Conservation (phyloP, 306 rosid species). For the Acacia crassicarpa region DNA sequence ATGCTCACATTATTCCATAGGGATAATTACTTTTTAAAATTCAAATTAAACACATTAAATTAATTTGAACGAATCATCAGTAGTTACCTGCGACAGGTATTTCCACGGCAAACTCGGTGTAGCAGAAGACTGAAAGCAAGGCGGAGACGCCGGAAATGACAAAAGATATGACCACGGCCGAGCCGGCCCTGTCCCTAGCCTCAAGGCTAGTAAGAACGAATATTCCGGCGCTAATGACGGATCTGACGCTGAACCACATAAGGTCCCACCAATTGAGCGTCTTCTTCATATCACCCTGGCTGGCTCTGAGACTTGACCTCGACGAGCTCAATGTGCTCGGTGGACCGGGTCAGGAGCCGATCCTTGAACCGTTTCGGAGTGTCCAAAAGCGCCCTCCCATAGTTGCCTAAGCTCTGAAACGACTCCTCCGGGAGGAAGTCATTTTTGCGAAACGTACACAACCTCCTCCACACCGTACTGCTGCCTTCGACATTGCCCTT, state of each 20-base stretch:
- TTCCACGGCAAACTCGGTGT: constrained; percentile 90
- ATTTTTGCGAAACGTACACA: constrained; percentile 42
- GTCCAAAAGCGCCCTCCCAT: constrained; percentile 44
- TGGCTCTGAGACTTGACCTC: constrained; percentile 65
- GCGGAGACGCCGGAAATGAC: constrained; percentile 82
- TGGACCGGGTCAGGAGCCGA: constrained; percentile 56
- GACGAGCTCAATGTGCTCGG: constrained; percentile 60
- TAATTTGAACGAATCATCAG: background rate
- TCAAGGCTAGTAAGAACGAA: constrained; percentile 86
- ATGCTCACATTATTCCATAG: no score
- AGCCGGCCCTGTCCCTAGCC: constrained; percentile 46
- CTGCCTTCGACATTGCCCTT: background rate
- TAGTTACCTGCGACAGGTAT: constrained; percentile 80
- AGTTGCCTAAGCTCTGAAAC: constrained; percentile 64
- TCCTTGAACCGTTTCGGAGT: constrained; percentile 59
- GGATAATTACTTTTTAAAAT: no score
- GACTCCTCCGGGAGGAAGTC: constrained; percentile 91
- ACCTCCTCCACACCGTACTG: constrained; percentile 43
- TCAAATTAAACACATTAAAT: no score
- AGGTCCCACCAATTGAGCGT: constrained; percentile 92
- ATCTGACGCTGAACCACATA: constrained; percentile 83
- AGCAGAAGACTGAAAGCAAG: constrained; percentile 88
- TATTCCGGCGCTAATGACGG: constrained; percentile 84
- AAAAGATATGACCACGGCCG: constrained; percentile 77
- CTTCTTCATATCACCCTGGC: constrained; percentile 73